A percentile compares a stretch with the other conserved stretches of the same genome.
These are phyloP conservation scores for Lathyrus sativus DNA, from an alignment of 306 rosid genomes.

Conservation along the genomic window DNA sequence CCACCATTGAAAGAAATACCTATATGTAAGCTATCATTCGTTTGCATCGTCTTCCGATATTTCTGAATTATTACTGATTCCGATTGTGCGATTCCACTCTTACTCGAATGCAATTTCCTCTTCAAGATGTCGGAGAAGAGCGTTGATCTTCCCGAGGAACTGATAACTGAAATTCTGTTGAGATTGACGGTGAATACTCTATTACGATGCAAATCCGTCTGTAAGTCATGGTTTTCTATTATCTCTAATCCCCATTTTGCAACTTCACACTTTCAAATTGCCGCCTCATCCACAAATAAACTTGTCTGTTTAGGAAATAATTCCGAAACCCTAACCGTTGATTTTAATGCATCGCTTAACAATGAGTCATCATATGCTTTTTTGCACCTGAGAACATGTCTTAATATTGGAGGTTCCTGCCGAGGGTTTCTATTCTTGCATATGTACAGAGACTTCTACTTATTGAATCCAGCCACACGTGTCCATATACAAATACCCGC, in stretches of 20 bases:
- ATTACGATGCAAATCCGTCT: background rate
- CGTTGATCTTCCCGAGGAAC: background rate
- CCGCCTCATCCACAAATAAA: background rate
- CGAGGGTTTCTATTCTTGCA: conserved; percentile 5
- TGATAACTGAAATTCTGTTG: background rate
- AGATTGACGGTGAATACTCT: background rate
- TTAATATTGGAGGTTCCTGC: background rate
- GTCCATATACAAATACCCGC: background rate
- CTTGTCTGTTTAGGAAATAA: background rate
- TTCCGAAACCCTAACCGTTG: background rate
- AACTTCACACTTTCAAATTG: background rate
- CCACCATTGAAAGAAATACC: too few species aligned
- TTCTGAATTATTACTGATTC: too few species aligned
- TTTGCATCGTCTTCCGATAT: too few species aligned
- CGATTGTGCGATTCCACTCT: too few species aligned
- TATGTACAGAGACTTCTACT: fast-evolving
- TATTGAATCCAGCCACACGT: conserved; percentile 25
- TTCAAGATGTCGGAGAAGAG: background rate
- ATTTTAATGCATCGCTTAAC: background rate
- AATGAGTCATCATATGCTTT: background rate
- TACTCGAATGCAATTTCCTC: too few species aligned
- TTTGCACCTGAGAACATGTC: background rate
- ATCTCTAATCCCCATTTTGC: background rate
- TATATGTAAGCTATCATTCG: too few species aligned
- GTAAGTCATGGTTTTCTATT: background rate